Percentiles rank a stretch among this genome's conserved stretches.
phyloP scores from a whole-genome alignment of 2,329 filamentous ascomycete genomes.

The Ceratocystiopsis minuta region DNA sequence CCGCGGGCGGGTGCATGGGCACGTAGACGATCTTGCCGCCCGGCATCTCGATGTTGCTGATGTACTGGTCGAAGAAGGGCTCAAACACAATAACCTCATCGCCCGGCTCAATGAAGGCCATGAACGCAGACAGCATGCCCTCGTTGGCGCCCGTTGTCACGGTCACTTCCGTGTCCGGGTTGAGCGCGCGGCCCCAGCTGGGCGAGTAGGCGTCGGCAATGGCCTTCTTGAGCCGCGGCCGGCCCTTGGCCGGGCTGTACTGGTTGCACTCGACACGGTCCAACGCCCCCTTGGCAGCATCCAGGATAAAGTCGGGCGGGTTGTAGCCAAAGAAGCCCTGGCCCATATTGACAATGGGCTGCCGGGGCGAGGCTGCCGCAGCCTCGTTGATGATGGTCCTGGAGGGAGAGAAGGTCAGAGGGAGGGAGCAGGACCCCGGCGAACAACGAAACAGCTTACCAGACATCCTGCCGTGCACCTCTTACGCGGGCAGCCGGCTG shows the following conservation, averaged over 20 bases:
- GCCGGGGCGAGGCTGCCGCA: conserved; percentile 28
- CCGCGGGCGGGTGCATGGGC: conserved; percentile 73
- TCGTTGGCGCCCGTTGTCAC: conserved; percentile 88
- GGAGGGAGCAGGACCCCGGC: neutral
- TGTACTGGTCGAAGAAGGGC: conserved; percentile 98
- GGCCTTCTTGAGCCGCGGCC: conserved; percentile 79
- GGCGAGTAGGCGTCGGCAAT: conserved; percentile 85
- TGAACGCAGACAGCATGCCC: conserved; percentile 91
- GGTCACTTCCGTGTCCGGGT: conserved; percentile 84
- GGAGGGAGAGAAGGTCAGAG: neutral
- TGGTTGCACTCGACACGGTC: conserved; percentile 94
- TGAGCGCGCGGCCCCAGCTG: conserved; percentile 61
- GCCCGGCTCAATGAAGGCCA: conserved; percentile 86
- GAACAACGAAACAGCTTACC: conserved; percentile 13
- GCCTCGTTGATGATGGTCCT: conserved; percentile 36
- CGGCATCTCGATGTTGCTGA: conserved; percentile 96
- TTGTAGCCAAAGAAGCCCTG: conserved; percentile 80
- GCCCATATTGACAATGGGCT: conserved; percentile 36
- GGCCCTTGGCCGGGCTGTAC: conserved; percentile 89
- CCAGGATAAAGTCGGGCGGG: conserved; percentile 73
- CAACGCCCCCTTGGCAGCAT: conserved; percentile 79
- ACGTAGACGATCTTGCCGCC: conserved; percentile 91
- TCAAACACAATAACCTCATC: conserved; percentile 98
- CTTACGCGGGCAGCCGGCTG: conserved; percentile 22
- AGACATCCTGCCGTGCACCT: conserved; percentile 23